Percentiles rank a stretch among this genome's conserved stretches.
Conservation (phyloP, 164 flowering plant genomes). For the Vitis amurensis region DNA sequence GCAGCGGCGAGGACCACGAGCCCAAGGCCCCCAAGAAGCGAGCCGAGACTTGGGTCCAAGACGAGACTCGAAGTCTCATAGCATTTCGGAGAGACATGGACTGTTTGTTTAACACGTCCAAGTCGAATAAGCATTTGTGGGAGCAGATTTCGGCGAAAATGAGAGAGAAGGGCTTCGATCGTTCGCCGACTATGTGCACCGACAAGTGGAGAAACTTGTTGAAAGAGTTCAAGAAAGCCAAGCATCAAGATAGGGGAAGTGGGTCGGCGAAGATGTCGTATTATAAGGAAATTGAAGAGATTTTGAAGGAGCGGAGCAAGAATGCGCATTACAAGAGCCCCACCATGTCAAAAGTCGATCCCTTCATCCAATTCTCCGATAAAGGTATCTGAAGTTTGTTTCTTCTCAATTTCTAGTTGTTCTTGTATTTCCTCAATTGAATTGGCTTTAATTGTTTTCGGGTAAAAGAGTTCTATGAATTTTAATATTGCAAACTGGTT, state of each 20-base stretch:
- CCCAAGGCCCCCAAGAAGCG: conserved; percentile 76
- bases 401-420: background rate
- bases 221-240: conserved; percentile 89
- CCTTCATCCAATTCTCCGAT: conserved; percentile 77
- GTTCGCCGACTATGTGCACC: conserved; percentile 91
- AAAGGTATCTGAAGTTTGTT: conserved; percentile 45
- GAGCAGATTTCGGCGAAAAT: conserved; percentile 86
- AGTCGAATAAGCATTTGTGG: conserved; percentile 91
- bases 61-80: conserved; percentile 71
- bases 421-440: no score
- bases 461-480: no score
- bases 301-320: conserved; percentile 64
- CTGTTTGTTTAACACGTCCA: conserved; percentile 73
- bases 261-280: conserved; percentile 79
- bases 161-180: conserved; percentile 84
- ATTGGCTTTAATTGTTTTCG: no score
- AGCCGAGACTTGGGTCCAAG: conserved; percentile 95
- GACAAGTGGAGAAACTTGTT: conserved; percentile 95
- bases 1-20: conserved; percentile 69
- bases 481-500: no score
- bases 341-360: conserved; percentile 57
- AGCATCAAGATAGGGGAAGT: conserved; percentile 56
- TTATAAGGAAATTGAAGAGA: conserved; percentile 85
- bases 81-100: conserved; percentile 71
- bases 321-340: conserved; percentile 51